A percentile compares a stretch with the other conserved stretches of the same genome.
Evolutionary conservation across 805 yeast species (phyloP).

Genomic region (Kuraishia cidri): DNA sequence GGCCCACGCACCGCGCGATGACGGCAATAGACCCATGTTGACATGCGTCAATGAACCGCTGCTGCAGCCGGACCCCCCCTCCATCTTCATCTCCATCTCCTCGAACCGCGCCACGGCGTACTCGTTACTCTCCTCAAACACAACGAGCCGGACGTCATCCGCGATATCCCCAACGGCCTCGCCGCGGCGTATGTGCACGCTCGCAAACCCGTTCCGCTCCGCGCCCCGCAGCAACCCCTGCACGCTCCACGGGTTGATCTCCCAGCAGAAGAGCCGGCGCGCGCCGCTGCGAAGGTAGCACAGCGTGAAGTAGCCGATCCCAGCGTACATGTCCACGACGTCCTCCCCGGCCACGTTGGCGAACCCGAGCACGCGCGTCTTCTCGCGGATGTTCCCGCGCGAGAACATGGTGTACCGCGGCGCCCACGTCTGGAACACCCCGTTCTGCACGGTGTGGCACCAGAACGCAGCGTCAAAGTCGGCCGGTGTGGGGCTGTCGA

Average conservation of each 20-base stretch:
- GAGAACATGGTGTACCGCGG: slow-evolving; percentile 84
- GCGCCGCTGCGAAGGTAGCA: slow-evolving; percentile 54
- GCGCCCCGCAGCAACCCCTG: slow-evolving; percentile 61
- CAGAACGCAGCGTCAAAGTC: slow-evolving; percentile 55
- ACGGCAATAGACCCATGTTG: slow-evolving; percentile 74
- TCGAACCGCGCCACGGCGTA: slow-evolving; percentile 31
- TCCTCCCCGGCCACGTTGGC: slow-evolving; percentile 25
- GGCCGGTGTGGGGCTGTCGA: slow-evolving; percentile 24
- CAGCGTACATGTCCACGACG: slow-evolving; percentile 69
- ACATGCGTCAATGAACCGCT: slow-evolving; percentile 32
- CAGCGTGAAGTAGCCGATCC: slow-evolving; percentile 79
- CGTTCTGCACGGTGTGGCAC: slow-evolving; percentile 67
- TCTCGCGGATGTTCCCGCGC: slow-evolving; percentile 79
- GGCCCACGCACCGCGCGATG: slow-evolving; percentile 56
- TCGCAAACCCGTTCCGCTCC: slow-evolving; percentile 28
- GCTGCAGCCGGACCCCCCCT: too few relatives aligned
- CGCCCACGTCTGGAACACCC: slow-evolving; percentile 74
- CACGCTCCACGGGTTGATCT: slow-evolving; percentile 76
- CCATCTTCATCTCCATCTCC: slow-evolving; percentile 7
- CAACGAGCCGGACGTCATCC: slow-evolving; percentile 23
- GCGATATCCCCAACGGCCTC: slow-evolving; percentile 13
- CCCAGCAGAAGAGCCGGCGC: slow-evolving; percentile 61
- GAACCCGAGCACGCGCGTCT: slow-evolving; percentile 48
- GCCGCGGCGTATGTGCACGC: slow-evolving; percentile 19
- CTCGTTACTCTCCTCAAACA: slow-evolving; percentile 61